Percentiles rank a stretch among this genome's conserved stretches.
Evolutionary conservation across 306 rosid species (phyloP).

Genomic region (Citrullus amarus): DNA sequence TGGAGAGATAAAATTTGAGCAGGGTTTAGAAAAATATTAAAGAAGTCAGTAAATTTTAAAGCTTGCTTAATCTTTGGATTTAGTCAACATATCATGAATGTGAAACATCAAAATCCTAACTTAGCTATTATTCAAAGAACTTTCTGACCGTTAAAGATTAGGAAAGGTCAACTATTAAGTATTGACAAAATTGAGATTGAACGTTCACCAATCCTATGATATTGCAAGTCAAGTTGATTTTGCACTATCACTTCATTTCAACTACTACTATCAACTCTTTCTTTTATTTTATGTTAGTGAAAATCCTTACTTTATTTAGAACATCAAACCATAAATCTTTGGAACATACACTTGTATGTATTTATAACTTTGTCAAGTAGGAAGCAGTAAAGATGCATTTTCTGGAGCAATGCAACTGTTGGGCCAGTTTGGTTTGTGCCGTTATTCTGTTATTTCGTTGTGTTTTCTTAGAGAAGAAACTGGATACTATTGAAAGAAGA

Average conservation of each 20-base stretch:
- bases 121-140: background rate
- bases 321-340: background rate
- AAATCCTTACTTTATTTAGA: too few species aligned
- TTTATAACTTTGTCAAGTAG: background rate
- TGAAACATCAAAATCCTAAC: background rate
- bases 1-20: background rate
- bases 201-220: background rate
- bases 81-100: background rate
- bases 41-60: background rate
- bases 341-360: background rate
- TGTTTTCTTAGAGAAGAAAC: background rate
- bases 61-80: background rate
- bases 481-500: background rate
- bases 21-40: background rate
- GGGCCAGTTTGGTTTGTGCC: background rate
- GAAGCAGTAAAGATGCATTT: background rate
- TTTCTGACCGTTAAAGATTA: background rate
- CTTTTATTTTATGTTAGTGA: background rate
- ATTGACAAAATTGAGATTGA: background rate
- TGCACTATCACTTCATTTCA: background rate
- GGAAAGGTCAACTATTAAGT: background rate
- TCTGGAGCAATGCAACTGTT: background rate
- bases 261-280: background rate
- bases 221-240: background rate
- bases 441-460: background rate